Conservation (phyloP, 176 grass and related monocot genomes). For the Phoenix dactylifera region DNA sequence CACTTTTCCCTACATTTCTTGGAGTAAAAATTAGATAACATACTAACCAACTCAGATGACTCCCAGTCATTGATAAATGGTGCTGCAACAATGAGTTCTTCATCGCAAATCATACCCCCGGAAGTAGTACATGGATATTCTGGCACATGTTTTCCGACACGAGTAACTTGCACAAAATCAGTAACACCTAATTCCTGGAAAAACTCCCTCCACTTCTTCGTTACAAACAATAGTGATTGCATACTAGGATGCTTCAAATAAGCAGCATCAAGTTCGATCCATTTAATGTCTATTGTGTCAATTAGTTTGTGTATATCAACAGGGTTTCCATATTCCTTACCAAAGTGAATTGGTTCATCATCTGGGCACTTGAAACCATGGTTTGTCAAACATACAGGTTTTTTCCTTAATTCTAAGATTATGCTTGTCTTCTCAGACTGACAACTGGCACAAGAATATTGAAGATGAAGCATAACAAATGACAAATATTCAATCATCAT, state of each 20-base stretch:
- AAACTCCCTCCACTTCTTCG: constrained; percentile 58
- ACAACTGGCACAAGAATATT: constrained; percentile 70
- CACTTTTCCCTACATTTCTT: constrained; percentile 51
- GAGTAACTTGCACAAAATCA: constrained; percentile 79
- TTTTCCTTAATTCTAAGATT: constrained; percentile 54
- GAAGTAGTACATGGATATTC: constrained; percentile 21
- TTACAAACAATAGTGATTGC: background rate
- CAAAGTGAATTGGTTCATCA: constrained; percentile 71
- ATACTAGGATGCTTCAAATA: constrained; percentile 70
- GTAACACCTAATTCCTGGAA: constrained; percentile 74
- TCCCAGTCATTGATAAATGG: constrained; percentile 68
- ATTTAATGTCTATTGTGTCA: constrained; percentile 41
- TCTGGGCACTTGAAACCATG: constrained; percentile 54
- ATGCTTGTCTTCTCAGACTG: constrained; percentile 60
- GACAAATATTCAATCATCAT: constrained; percentile 69
- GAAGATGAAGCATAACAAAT: constrained; percentile 82
- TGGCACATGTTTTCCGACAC: constrained; percentile 31
- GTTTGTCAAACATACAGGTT: constrained; percentile 67
- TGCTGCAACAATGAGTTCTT: constrained; percentile 21
- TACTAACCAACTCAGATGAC: constrained; percentile 60
- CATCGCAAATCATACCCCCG: constrained; percentile 8
- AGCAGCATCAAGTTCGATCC: constrained; percentile 65
- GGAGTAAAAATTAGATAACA: constrained; percentile 68
- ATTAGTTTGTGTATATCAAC: constrained; percentile 52
- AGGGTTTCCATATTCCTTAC: constrained; percentile 73